Percentiles rank a stretch among this genome's conserved stretches.
Evolutionary conservation across 495 filamentous ascomycete species (phyloP).

Genomic region (Aspergillus ostianus): DNA sequence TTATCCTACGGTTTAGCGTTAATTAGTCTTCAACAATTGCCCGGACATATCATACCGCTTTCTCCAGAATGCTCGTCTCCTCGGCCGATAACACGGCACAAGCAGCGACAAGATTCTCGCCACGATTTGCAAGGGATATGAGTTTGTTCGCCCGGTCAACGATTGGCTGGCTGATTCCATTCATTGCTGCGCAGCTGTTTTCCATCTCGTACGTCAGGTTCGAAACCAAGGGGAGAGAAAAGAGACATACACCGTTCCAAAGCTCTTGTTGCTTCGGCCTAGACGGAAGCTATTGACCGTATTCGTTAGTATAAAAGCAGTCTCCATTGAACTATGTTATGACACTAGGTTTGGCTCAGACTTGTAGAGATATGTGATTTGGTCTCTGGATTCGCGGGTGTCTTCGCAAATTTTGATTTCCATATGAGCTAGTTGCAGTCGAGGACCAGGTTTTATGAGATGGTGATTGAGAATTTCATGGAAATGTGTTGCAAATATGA

Average conservation of each 20-base stretch:
- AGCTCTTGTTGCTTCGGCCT: constrained; percentile 77
- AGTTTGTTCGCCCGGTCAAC: constrained; percentile 76
- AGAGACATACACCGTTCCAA: constrained; percentile 61
- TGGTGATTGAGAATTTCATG: constrained; percentile 86
- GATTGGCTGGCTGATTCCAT: constrained; percentile 71
- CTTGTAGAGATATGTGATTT: constrained; percentile 87
- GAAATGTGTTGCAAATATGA: constrained; percentile 88
- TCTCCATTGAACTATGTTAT: not conserved
- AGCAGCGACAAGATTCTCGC: constrained; percentile 71
- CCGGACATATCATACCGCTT: constrained; percentile 47
- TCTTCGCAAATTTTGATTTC: constrained; percentile 70
- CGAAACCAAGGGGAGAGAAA: not conserved
- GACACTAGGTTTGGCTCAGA: constrained; percentile 27
- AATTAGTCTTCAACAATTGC: constrained; percentile 5
- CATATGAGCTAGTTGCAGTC: constrained; percentile 79
- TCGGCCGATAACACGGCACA: constrained; percentile 61
- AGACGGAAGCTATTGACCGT: constrained; percentile 42
- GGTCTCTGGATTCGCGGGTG: constrained; percentile 59
- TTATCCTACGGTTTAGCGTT: constrained; percentile 24
- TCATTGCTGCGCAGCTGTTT: constrained; percentile 72
- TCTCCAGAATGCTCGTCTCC: constrained; percentile 60
- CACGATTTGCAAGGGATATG: constrained; percentile 62
- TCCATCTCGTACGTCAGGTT: not conserved
- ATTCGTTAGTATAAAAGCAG: not conserved
- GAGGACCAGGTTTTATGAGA: constrained; percentile 57